Percentiles rank a stretch among this genome's conserved stretches.
Evolutionary conservation across 148 eudicot genomes (phyloP).

Genomic region (Vaccinium vitisidaea): DNA sequence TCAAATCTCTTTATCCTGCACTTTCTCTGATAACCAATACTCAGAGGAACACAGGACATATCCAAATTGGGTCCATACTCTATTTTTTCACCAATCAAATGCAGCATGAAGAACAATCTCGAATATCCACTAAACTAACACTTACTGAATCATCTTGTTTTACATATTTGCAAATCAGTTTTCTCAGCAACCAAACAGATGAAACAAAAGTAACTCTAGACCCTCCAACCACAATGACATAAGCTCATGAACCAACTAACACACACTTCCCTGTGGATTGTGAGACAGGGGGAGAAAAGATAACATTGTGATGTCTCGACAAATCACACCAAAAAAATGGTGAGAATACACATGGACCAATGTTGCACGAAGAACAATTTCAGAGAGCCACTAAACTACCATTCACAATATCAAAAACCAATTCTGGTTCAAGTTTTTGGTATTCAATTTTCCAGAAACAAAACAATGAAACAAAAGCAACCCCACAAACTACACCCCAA

Average conservation of each 20-base stretch:
- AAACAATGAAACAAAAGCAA: too few relatives aligned
- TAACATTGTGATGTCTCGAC: neutral
- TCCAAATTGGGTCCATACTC: neutral
- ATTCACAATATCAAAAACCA: too few relatives aligned
- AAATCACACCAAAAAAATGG: neutral
- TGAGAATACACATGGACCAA: neutral
- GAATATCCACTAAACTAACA: neutral
- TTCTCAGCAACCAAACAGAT: neutral
- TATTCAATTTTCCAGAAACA: too few relatives aligned
- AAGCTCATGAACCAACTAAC: neutral
- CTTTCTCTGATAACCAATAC: too few relatives aligned
- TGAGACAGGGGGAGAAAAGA: neutral
- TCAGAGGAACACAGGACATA: neutral
- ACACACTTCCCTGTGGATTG: neutral
- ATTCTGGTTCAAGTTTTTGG: too few relatives aligned
- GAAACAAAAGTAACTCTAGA: neutral
- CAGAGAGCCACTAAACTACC: too few relatives aligned
- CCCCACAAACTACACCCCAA: too few relatives aligned
- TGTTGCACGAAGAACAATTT: neutral
- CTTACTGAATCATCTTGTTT: neutral
- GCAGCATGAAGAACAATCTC: neutral
- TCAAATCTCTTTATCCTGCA: neutral
- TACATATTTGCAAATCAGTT: neutral
- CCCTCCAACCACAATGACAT: neutral
- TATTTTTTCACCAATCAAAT: constrained; percentile 2